A percentile compares a stretch with the other conserved stretches of the same genome.
Evolutionary conservation across 75 land plant species (phyloP).

Genomic region (Selaginella tamariscina): DNA sequence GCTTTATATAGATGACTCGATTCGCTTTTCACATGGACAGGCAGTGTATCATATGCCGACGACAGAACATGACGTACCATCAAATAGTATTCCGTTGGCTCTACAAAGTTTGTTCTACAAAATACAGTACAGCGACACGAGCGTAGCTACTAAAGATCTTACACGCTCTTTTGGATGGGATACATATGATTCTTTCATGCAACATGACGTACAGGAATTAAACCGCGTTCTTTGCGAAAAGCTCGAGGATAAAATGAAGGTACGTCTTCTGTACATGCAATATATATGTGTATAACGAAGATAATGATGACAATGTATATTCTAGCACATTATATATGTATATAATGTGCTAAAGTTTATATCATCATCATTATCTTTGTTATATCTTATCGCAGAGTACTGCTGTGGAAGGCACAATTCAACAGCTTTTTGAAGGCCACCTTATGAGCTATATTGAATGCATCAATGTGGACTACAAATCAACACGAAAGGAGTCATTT

Average conservation of each 20-base stretch:
- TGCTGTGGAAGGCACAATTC: slow-evolving; percentile 8
- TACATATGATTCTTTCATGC: slow-evolving; percentile 8
- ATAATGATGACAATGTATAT: too few species aligned
- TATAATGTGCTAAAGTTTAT: too few species aligned
- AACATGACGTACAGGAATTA: slow-evolving; percentile 7
- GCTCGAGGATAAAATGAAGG: slow-evolving; percentile 15
- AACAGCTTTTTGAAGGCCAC: slow-evolving; percentile 13
- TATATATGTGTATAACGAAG: too few species aligned
- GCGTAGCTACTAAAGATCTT: slow-evolving; percentile 10
- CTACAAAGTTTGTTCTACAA: slow-evolving; percentile 10
- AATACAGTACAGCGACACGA: slow-evolving; percentile 8
- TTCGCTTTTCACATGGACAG: neutral
- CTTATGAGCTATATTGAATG: slow-evolving; percentile 9
- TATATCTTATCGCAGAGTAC: neutral
- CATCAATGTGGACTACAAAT: slow-evolving; percentile 11
- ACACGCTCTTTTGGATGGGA: slow-evolving; percentile 7
- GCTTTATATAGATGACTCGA: too few species aligned
- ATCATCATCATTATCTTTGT: neutral
- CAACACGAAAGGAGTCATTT: slow-evolving; percentile 6
- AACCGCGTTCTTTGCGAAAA: slow-evolving; percentile 12
- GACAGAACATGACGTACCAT: slow-evolving; percentile 8
- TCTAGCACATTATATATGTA: too few species aligned
- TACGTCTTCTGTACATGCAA: neutral
- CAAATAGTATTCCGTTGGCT: slow-evolving; percentile 9
- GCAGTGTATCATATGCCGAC: slow-evolving; percentile 12